These are phyloP conservation scores for Wickerhamiella sergipiensis DNA, from an alignment of 805 yeast species.

Conservation along the genomic window DNA sequence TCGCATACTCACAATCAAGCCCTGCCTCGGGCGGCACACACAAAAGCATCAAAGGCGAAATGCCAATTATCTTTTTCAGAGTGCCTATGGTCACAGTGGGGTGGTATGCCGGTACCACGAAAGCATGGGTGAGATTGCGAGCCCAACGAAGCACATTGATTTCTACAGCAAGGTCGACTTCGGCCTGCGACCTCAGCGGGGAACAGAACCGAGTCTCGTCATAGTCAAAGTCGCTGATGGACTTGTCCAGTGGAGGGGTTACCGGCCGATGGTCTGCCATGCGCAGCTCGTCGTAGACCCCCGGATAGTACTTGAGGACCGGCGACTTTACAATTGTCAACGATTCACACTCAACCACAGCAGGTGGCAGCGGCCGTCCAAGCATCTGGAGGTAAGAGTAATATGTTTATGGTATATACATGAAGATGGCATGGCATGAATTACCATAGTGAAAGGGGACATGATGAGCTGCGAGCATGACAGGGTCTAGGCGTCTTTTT, in stretches of 20 bases:
- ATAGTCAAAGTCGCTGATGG: not conserved
- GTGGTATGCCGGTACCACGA: not conserved
- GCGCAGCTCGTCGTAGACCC: not conserved
- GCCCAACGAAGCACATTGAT: slow-evolving; percentile 1
- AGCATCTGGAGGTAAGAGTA: not conserved
- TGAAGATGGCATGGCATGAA: not conserved
- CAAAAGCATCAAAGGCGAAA: not conserved
- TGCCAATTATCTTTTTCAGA: not conserved
- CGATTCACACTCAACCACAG: not conserved
- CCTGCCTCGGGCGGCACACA: not conserved
- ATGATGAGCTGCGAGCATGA: too few species aligned
- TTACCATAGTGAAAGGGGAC: not conserved
- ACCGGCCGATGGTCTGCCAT: not conserved
- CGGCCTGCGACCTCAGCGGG: not conserved
- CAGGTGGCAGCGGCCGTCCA: not conserved
- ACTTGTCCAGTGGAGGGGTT: not conserved
- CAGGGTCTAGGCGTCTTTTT: too few species aligned
- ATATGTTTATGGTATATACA: not conserved
- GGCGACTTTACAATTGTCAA: not conserved
- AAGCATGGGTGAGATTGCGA: not conserved
- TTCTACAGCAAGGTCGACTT: slow-evolving; percentile 1
- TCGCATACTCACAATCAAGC: not conserved
- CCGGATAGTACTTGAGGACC: not conserved
- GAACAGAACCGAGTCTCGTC: not conserved
- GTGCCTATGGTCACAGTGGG: not conserved